Evolutionary conservation across 108 stramenopile genomes (phyloP).

Genomic region (Hondaea fermentalgiana): DNA sequence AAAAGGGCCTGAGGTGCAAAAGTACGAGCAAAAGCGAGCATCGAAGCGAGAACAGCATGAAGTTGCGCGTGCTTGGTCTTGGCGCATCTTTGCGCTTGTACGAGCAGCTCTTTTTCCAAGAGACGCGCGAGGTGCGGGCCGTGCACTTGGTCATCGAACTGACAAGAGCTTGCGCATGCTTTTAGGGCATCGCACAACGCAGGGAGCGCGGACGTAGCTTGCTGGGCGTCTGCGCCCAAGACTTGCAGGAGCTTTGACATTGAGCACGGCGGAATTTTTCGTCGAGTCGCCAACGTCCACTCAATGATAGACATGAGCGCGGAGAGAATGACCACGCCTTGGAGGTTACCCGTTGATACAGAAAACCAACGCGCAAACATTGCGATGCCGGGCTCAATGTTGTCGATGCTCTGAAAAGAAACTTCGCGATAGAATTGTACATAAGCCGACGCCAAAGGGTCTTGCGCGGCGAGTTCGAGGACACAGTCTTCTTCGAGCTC

Average conservation of each 20-base stretch:
- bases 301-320: neutral
- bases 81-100: neutral
- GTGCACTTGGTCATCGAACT: neutral
- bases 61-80: neutral
- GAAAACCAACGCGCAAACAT: neutral
- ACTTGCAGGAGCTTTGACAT: neutral
- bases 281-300: neutral
- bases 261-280: neutral
- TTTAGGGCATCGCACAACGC: neutral
- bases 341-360: neutral
- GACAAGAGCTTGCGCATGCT: neutral
- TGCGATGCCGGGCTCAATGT: neutral
- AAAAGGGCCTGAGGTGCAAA: neutral
- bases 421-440: neutral
- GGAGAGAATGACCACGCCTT: neutral
- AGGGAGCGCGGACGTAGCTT: neutral
- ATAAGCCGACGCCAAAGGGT: neutral
- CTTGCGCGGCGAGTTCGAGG: neutral
- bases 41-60: neutral
- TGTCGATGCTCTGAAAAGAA: neutral
- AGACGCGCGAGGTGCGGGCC: neutral
- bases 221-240: neutral
- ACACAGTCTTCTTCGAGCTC: neutral
- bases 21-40: neutral
- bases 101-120: neutral